These are phyloP conservation scores for Microdochium bolleyi DNA, from an alignment of 2,329 filamentous ascomycete species.

Conservation along the genomic window DNA sequence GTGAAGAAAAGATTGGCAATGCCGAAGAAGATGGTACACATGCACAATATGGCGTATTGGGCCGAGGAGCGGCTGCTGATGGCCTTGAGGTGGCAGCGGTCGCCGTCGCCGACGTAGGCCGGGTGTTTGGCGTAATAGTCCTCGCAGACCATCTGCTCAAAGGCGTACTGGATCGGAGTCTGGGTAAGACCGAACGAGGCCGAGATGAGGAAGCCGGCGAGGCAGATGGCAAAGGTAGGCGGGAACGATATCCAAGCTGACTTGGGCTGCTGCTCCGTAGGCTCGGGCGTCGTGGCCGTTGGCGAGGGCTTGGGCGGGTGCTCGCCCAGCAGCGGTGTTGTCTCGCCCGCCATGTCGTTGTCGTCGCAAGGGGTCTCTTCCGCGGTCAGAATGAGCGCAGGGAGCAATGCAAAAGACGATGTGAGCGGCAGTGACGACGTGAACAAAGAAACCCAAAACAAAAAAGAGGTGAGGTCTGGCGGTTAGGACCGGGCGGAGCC, in stretches of 20 bases:
- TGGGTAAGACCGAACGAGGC: slow-evolving; percentile 14
- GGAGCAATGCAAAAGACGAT: background rate
- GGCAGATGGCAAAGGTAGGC: slow-evolving; percentile 6
- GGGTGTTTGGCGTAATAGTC: slow-evolving; percentile 54
- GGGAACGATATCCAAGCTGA: slow-evolving; percentile 3
- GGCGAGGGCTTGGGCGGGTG: slow-evolving; percentile 2
- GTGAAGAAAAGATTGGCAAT: slow-evolving; percentile 60
- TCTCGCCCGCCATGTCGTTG: slow-evolving; percentile 7
- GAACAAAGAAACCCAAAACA: background rate
- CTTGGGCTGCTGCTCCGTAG: background rate
- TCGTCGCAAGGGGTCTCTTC: background rate
- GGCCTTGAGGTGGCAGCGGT: slow-evolving; percentile 49
- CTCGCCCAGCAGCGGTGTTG: slow-evolving; percentile 10
- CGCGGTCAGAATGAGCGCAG: background rate
- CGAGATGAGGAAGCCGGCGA: slow-evolving; percentile 12
- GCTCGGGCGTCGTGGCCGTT: background rate
- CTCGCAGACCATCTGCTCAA: slow-evolving; percentile 63
- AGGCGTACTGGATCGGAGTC: slow-evolving; percentile 47
- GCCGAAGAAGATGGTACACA: slow-evolving; percentile 58
- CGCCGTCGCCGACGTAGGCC: slow-evolving; percentile 33
- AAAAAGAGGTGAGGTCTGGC: too few relatives aligned
- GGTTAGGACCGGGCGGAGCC: too few relatives aligned
- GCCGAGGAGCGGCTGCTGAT: slow-evolving; percentile 55
- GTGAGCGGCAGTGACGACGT: background rate
- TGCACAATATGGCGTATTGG: slow-evolving; percentile 53